These are phyloP conservation scores for Fusarium nisikadoi DNA, from an alignment of 2,329 filamentous ascomycete genomes.

Conservation along the genomic window DNA sequence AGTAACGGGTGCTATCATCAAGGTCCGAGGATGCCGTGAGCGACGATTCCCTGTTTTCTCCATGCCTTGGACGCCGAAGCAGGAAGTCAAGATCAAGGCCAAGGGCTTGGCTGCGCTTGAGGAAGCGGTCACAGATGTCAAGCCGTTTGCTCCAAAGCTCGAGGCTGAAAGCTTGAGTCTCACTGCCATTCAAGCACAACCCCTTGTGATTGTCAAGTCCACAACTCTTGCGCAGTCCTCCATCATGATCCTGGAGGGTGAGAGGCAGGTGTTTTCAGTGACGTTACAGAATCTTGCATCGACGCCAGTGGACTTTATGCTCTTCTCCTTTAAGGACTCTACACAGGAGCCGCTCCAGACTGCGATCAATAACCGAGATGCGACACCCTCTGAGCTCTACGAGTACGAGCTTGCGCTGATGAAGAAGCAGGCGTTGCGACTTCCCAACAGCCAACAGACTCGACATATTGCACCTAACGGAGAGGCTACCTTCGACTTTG, in stretches of 20 bases:
- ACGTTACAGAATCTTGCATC: slow-evolving; percentile 82
- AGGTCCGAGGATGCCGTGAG: slow-evolving; percentile 83
- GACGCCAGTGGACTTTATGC: slow-evolving; percentile 82
- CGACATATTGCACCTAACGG: slow-evolving; percentile 74
- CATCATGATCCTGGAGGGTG: slow-evolving; percentile 93
- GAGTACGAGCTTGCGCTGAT: slow-evolving; percentile 85
- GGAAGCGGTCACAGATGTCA: slow-evolving; percentile 52
- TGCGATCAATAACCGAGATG: slow-evolving; percentile 79
- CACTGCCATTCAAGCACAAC: slow-evolving; percentile 83
- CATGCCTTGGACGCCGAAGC: slow-evolving; percentile 77
- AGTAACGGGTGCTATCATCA: slow-evolving; percentile 81
- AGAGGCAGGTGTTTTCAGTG: slow-evolving; percentile 79
- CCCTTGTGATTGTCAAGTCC: slow-evolving; percentile 78
- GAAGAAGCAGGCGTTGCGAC: slow-evolving; percentile 75
- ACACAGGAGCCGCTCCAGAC: slow-evolving; percentile 81
- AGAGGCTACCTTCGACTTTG: slow-evolving; percentile 79
- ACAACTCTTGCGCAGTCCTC: slow-evolving; percentile 85
- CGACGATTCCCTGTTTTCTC: slow-evolving; percentile 86
- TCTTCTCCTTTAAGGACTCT: slow-evolving; percentile 91
- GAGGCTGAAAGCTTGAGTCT: slow-evolving; percentile 67
- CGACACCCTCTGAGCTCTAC: slow-evolving; percentile 81
- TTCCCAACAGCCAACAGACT: slow-evolving; percentile 62
- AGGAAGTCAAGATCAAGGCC: slow-evolving; percentile 78
- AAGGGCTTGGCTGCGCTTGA: slow-evolving; percentile 73
- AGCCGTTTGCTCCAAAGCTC: slow-evolving; percentile 53